Evolutionary conservation across 208 protist genomes (phyloP).

Genomic region (Crithidia thermophila): DNA sequence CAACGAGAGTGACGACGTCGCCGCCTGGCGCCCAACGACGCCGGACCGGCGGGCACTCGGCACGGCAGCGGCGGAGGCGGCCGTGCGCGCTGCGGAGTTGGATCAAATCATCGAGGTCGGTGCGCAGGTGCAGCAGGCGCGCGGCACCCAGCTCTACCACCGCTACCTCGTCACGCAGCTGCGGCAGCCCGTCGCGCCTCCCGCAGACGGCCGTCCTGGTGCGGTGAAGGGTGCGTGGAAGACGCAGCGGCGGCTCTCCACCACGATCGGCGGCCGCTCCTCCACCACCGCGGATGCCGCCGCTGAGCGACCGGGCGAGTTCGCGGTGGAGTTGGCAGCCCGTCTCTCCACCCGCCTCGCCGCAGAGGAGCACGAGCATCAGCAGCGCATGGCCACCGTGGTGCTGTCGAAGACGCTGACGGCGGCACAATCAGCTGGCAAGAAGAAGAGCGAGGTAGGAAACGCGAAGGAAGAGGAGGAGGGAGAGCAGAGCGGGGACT

Average conservation of each 20-base stretch:
- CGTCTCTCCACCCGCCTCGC: conserved; percentile 27
- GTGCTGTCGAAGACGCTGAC: background rate
- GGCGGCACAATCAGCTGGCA: background rate
- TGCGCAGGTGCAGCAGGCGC: conserved; percentile 35
- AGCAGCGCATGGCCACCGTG: conserved; percentile 20
- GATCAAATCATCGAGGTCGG: conserved; percentile 50
- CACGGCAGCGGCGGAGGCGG: conserved; percentile 34
- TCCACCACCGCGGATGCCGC: conserved; percentile 1
- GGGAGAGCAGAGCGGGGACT: background rate
- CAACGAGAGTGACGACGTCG: background rate
- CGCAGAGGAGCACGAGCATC: conserved; percentile 19
- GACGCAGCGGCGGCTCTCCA: conserved; percentile 28
- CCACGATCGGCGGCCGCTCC: conserved; percentile 7
- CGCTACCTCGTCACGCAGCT: conserved; percentile 66
- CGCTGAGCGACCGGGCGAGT: background rate
- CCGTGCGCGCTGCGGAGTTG: conserved; percentile 44
- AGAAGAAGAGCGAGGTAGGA: background rate
- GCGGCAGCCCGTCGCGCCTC: conserved; percentile 34
- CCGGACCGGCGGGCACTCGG: conserved; percentile 46
- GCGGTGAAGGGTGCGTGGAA: conserved; percentile 32
- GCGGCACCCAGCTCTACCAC: conserved; percentile 43
- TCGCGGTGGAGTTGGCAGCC: conserved; percentile 16
- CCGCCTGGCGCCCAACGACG: conserved; percentile 47
- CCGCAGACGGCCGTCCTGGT: conserved; percentile 26
- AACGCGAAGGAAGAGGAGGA: background rate